Evolutionary conservation across 306 rosid genomes (phyloP).

Genomic region (Neltuma alba): DNA sequence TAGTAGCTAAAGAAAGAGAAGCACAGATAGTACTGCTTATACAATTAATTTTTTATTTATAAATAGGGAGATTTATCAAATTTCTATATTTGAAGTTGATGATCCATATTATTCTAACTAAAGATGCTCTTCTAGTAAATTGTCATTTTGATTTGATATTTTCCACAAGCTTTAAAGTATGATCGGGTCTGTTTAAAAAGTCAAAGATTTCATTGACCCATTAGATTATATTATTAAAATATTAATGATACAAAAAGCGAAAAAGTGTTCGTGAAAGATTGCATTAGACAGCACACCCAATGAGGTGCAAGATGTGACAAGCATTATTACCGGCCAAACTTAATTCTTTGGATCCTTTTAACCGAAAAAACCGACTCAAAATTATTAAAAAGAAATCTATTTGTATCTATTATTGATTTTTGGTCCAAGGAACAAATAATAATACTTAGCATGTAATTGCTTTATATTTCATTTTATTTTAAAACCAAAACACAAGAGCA

Average conservation of each 20-base stretch:
- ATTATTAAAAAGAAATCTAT: background rate
- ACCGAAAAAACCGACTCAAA: background rate
- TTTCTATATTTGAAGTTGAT: background rate
- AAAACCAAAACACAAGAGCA: too few relatives aligned
- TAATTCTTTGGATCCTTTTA: background rate
- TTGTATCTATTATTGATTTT: too few relatives aligned
- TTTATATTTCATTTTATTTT: too few relatives aligned
- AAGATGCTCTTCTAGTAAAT: background rate
- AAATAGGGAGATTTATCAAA: background rate
- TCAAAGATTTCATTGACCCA: conserved; percentile 11
- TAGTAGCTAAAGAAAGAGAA: background rate
- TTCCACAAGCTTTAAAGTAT: background rate
- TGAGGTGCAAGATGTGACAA: conserved; percentile 24
- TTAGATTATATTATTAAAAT: background rate
- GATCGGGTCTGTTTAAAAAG: background rate
- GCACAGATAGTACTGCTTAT: too few relatives aligned
- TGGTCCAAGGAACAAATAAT: too few relatives aligned
- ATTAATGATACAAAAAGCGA: background rate
- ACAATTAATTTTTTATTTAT: background rate
- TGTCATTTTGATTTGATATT: background rate
- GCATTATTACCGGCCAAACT: background rate
- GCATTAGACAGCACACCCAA: background rate
- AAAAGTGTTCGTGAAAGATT: background rate
- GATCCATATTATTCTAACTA: background rate
- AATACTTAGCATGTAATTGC: too few relatives aligned